Conservation (phyloP, 495 filamentous ascomycete genomes). For the Penicillium lagena region DNA sequence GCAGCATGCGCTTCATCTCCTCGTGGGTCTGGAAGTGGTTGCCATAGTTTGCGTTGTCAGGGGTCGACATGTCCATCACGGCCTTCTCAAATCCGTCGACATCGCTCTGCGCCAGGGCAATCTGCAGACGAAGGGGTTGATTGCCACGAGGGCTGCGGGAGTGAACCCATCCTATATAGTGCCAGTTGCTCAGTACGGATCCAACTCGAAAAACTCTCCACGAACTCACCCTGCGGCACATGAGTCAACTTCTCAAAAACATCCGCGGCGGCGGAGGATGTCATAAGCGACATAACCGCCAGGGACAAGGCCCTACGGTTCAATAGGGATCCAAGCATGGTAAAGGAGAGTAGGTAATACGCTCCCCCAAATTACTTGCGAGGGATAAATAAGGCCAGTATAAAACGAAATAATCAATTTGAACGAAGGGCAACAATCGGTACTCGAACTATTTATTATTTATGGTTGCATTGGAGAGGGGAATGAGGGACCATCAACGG, state of each 20-base stretch:
- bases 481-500: slow-evolving; percentile 8
- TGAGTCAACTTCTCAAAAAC: slow-evolving; percentile 31
- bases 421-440: no score
- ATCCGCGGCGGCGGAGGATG: slow-evolving; percentile 25
- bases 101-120: slow-evolving; percentile 52
- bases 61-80: slow-evolving; percentile 55
- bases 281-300: slow-evolving; percentile 31
- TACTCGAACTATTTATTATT: slow-evolving; percentile 13
- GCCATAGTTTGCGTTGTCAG: slow-evolving; percentile 52
- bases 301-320: slow-evolving; percentile 32
- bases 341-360: slow-evolving; percentile 1
- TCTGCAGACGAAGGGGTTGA: slow-evolving; percentile 32
- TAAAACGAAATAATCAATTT: no score
- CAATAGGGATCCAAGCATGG: slow-evolving; percentile 24
- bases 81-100: slow-evolving; percentile 53
- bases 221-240: slow-evolving; percentile 28
- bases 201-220: slow-evolving; percentile 3
- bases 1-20: slow-evolving; percentile 46
- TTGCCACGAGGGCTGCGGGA: slow-evolving; percentile 19
- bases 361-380: neutral
- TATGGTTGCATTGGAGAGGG: slow-evolving; percentile 18
- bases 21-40: slow-evolving; percentile 51
- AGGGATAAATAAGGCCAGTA: neutral
- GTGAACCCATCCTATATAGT: slow-evolving; percentile 30
- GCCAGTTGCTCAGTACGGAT: slow-evolving; percentile 1